phyloP scores from a whole-genome alignment of 208 protist species.

The Trichomonas gallinae region DNA sequence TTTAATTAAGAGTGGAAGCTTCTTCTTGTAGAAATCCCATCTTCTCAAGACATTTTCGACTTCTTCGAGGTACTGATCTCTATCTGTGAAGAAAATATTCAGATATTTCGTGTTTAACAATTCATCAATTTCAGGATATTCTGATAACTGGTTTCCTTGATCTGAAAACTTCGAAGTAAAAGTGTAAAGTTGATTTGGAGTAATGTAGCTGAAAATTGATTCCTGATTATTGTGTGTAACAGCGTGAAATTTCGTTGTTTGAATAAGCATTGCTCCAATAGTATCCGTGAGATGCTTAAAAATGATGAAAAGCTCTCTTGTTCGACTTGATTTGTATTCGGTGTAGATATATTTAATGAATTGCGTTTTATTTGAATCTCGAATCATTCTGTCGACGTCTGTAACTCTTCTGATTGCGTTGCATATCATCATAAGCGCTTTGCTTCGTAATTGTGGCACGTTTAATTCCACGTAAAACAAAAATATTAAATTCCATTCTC shows the following conservation, averaged over 20 bases:
- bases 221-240: neutral
- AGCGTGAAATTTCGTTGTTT: neutral
- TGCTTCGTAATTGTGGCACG: neutral
- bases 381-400: neutral
- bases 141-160: neutral
- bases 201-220: neutral
- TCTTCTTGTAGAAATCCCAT: neutral
- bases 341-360: neutral
- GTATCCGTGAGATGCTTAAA: neutral
- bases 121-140: neutral
- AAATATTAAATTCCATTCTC: neutral
- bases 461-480: neutral
- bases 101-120: neutral
- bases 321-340: neutral
- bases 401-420: neutral
- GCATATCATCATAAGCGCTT: neutral
- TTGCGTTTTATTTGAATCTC: neutral
- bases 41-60: neutral
- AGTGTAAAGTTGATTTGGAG: neutral
- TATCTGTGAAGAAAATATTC: neutral
- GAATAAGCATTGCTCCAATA: neutral
- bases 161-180: neutral
- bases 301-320: neutral
- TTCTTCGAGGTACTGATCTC: neutral
- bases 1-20: neutral